Conservation (phyloP, 306 rosid genomes). For the Adenanthera pavonina region DNA sequence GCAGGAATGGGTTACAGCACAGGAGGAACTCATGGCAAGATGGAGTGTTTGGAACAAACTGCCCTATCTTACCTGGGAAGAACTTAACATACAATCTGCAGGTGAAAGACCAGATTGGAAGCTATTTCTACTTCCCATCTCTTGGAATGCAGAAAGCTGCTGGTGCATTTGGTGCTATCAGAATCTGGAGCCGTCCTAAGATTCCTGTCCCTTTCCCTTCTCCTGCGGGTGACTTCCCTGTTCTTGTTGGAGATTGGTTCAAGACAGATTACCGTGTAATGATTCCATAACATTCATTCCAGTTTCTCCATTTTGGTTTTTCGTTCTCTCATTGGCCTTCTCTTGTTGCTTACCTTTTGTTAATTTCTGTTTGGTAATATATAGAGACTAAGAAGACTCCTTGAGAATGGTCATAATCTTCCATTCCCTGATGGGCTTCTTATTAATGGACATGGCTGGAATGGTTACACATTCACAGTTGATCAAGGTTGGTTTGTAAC, state of each 20-base stretch:
- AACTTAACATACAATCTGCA: conserved; percentile 55
- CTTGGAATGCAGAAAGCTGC: conserved; percentile 58
- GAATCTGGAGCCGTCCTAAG: conserved; percentile 91
- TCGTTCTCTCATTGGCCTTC: not conserved
- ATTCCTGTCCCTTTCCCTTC: conserved; percentile 95
- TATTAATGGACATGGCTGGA: conserved; percentile 94
- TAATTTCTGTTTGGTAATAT: conserved; percentile 22
- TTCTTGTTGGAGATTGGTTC: conserved; percentile 96
- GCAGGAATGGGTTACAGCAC: conserved; percentile 93
- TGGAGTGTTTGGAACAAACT: conserved; percentile 53
- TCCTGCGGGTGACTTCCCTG: conserved; percentile 81
- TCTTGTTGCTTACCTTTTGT: not conserved
- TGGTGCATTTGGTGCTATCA: conserved; percentile 57
- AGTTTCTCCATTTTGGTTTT: not conserved
- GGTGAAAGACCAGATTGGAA: conserved; percentile 61
- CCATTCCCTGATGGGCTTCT: conserved; percentile 91
- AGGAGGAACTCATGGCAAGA: conserved; percentile 90
- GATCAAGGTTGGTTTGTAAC: conserved; percentile 67
- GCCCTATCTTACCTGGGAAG: conserved; percentile 51
- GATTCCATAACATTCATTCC: conserved; percentile 20
- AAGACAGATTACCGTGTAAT: conserved; percentile 70
- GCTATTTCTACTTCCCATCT: conserved; percentile 59
- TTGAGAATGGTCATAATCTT: conserved; percentile 78
- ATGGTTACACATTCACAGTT: conserved; percentile 87
- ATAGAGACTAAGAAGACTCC: conserved; percentile 68